A percentile compares a stretch with the other conserved stretches of the same genome.
phyloP scores from a whole-genome alignment of 495 filamentous ascomycete species.

The Penicillium tannophilum region DNA sequence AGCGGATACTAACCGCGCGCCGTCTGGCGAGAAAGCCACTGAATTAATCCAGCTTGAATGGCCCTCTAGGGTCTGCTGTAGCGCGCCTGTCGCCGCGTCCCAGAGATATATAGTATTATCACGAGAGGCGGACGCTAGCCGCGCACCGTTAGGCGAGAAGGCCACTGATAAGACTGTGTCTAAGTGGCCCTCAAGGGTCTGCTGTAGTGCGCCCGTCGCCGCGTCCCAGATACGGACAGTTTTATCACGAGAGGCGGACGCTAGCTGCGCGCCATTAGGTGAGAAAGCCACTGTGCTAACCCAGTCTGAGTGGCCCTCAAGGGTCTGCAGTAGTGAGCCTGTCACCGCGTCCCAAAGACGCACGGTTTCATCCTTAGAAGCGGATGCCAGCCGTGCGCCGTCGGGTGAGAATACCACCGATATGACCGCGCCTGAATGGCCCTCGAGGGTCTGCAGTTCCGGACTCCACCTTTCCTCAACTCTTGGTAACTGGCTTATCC shows the following conservation, averaged over 20 bases:
- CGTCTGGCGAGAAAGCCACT: neutral
- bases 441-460: slow-evolving; percentile 1
- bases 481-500: slow-evolving; percentile 13
- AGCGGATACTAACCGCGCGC: neutral
- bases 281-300: neutral
- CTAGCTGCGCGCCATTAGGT: neutral
- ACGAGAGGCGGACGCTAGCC: too few relatives aligned
- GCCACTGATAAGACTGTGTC: neutral
- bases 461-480: slow-evolving; percentile 12
- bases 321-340: too few relatives aligned
- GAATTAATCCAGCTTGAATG: neutral
- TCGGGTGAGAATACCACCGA: neutral
- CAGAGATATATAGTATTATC: neutral
- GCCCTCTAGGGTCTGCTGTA: too few relatives aligned
- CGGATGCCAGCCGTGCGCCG: neutral
- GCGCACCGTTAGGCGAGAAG: neutral
- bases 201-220: too few relatives aligned
- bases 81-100: neutral
- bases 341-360: too few relatives aligned
- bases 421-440: neutral
- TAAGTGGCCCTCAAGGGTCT: neutral
- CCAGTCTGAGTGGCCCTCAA: too few relatives aligned
- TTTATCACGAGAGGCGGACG: neutral
- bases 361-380: too few relatives aligned
- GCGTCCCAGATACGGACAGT: neutral